Evolutionary conservation across 1,284 basidiomycete species (phyloP).

Genomic region (Macrocystidia cucumis): DNA sequence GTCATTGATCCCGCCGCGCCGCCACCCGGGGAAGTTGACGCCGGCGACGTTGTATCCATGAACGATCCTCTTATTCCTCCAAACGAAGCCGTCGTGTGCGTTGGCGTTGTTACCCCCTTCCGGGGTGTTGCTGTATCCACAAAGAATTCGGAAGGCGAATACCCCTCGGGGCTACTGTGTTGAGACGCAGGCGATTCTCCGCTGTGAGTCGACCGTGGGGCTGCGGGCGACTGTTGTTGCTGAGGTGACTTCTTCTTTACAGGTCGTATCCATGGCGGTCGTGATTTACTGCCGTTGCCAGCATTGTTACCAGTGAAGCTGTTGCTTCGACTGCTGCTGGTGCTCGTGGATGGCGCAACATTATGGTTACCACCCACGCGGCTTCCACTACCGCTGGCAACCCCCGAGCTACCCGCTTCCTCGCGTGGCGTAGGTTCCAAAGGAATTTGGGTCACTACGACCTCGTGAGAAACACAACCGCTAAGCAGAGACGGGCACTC

Average conservation of each 20-base stretch:
- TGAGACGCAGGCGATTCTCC: slow-evolving; percentile 42
- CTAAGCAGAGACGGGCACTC: slow-evolving; percentile 24
- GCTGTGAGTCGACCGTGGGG: slow-evolving; percentile 32
- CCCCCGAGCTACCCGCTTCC: no score
- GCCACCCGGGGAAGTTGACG: no score
- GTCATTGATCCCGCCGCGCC: slow-evolving; percentile 27
- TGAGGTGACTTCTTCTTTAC: slow-evolving; percentile 78
- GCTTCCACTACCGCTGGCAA: no score
- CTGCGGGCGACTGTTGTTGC: no score
- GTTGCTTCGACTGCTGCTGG: no score
- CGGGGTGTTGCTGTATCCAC: slow-evolving; percentile 21
- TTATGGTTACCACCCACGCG: no score
- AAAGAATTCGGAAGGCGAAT: slow-evolving; percentile 57
- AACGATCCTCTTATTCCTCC: no score
- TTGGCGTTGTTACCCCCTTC: slow-evolving; percentile 1
- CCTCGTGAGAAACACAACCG: slow-evolving; percentile 4
- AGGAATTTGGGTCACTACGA: slow-evolving; percentile 78
- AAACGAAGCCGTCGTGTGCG: slow-evolving; percentile 12
- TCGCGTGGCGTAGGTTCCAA: slow-evolving; percentile 57
- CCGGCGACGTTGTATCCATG: no score
- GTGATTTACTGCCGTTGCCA: slow-evolving; percentile 40
- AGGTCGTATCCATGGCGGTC: slow-evolving; percentile 83
- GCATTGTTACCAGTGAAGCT: no score
- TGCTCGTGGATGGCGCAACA: no score
- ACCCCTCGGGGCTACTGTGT: slow-evolving; percentile 56